These are phyloP conservation scores for Cryptosporidium muris DNA, from an alignment of 169 alveolate genomes.

Conservation along the genomic window DNA sequence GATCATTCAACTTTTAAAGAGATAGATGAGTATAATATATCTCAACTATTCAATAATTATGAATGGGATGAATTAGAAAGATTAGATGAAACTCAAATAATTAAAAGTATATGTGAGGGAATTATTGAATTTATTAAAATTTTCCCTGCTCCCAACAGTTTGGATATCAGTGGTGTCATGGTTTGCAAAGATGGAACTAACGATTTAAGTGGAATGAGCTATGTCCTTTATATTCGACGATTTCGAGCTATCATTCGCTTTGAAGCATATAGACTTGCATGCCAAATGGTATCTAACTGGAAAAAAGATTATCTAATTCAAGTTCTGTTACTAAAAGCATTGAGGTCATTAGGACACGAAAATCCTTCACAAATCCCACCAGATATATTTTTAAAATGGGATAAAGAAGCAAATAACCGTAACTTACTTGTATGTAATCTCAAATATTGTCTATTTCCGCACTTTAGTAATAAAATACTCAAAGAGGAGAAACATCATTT, in stretches of 20 bases:
- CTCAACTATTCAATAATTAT: background rate
- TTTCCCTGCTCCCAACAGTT: background rate
- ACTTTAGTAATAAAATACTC: conserved; percentile 13
- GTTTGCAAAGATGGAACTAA: background rate
- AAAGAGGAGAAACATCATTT: background rate
- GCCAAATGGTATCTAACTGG: background rate
- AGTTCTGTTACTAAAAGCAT: background rate
- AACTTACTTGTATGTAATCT: conserved; percentile 1
- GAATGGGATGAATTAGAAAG: background rate
- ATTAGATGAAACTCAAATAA: background rate
- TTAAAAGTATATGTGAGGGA: conserved; percentile 29
- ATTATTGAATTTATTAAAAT: conserved; percentile 12
- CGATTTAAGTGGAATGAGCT: conserved; percentile 4
- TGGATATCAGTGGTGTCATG: background rate
- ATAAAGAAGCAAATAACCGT: background rate
- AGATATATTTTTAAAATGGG: background rate
- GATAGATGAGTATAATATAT: background rate
- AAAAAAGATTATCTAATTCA: background rate
- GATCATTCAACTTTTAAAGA: background rate
- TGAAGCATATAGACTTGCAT: conserved; percentile 18
- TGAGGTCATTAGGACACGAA: conserved; percentile 38
- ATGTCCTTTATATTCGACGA: conserved; percentile 1
- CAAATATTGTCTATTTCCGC: background rate
- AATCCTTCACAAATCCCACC: background rate
- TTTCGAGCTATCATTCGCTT: conserved; percentile 42